Evolutionary conservation across 768 basidiomycete species (phyloP).

Genomic region (Suillus spraguei): DNA sequence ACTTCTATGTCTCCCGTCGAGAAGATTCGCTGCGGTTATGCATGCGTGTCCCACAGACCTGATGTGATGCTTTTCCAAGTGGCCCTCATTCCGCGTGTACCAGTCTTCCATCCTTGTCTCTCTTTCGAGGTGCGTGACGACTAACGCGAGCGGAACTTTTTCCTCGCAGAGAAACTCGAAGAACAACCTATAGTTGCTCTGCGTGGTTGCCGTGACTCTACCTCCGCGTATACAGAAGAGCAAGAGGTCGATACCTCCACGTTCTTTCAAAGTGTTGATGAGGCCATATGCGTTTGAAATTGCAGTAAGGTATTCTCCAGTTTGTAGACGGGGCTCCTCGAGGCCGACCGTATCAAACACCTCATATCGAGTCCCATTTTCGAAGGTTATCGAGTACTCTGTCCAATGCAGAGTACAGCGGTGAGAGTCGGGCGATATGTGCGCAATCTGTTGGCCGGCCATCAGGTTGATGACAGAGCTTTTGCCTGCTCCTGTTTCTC

Average conservation of each 20-base stretch:
- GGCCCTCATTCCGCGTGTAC: slow-evolving; percentile 32
- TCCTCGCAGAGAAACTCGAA: slow-evolving; percentile 42
- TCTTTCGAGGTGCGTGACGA: slow-evolving; percentile 44
- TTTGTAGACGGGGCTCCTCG: slow-evolving; percentile 31
- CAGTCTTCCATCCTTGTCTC: slow-evolving; percentile 36
- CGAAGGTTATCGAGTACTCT: slow-evolving; percentile 28
- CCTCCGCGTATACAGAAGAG: slow-evolving; percentile 44
- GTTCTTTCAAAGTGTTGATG: slow-evolving; percentile 30
- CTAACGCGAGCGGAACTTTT: slow-evolving; percentile 32
- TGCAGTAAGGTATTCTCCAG: slow-evolving; percentile 28
- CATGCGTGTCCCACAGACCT: slow-evolving; percentile 40
- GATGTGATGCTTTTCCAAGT: slow-evolving; percentile 30
- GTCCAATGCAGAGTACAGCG: slow-evolving; percentile 42
- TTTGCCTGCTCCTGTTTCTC: slow-evolving; percentile 42
- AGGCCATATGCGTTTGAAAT: slow-evolving; percentile 35
- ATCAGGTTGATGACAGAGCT: slow-evolving; percentile 38
- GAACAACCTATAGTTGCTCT: slow-evolving; percentile 45
- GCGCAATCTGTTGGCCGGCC: slow-evolving; percentile 26
- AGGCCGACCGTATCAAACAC: slow-evolving; percentile 38
- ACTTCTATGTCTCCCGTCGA: slow-evolving; percentile 26
- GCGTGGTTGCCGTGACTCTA: slow-evolving; percentile 37
- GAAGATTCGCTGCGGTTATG: slow-evolving; percentile 34
- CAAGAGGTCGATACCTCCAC: slow-evolving; percentile 42
- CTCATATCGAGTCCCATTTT: slow-evolving; percentile 25
- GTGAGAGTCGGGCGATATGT: slow-evolving; percentile 27